Evolutionary conservation across 2,329 filamentous ascomycete genomes (phyloP), one percentile per base, ranked within the genome.

Genomic region (Pseudocercospora fijiensis): DNA sequence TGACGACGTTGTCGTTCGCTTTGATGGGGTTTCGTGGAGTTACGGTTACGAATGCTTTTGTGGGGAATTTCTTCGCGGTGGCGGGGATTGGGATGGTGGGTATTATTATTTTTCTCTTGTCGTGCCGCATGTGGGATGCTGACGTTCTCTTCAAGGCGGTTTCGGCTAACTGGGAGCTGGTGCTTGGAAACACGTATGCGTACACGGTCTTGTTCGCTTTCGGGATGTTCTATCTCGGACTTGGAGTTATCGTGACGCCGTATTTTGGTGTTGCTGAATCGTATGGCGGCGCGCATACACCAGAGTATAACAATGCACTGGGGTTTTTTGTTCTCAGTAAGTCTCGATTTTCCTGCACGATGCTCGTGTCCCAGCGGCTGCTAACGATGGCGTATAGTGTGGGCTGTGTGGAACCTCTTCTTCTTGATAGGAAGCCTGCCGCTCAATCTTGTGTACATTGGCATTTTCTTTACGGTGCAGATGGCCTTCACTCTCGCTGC

Each of bases 191-290:
- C 58, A 80, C 79, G 0, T 74, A 84, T 61, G 78, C 78, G 0
- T 85, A 86, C 61, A 85, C 82, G 0, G 81, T 84, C 0, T 78
- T 85, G 37, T 81, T 80, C 63, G 83, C 83, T 6, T 86, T 86
- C 64, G 82, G 83, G 79, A 75, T 84, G 16, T 84, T 83, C 69
- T 83, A 84, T 60, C 78, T 77, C 20, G 81, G 81, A 1, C 84
- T 81, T 52, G 82, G 80, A 4, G 78, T 81, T 3, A 78, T 83
- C 20, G 65, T 83, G 4, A 83, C 80, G 0, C 81, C 81, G 1
- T 71, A 76, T 0, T 81, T 83, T 63, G 81, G 81, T 0, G 76
- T 84, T 6, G 68, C 74, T 5, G 76, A 76, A 7, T 74, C 81
- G 1, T 83, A 83, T 64, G 79, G 79, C 8, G 71, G 72, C 5